phyloP scores from a whole-genome alignment of 139 green algal species.

The Chlamydomonas incerta region DNA sequence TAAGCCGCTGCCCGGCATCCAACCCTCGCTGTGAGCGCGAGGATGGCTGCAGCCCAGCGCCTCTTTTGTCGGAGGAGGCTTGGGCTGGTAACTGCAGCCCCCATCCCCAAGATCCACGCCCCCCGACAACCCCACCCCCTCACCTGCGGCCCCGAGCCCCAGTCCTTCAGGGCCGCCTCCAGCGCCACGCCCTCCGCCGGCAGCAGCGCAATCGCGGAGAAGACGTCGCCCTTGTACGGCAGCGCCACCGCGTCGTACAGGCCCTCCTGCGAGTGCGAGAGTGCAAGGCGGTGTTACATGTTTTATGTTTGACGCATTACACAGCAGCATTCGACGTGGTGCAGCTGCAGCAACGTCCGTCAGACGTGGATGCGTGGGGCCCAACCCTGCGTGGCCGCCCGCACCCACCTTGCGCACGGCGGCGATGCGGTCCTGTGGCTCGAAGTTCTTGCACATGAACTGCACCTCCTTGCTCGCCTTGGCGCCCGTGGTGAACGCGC shows the following conservation, averaged over 20 bases:
- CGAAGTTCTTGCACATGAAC: slow-evolving; percentile 21
- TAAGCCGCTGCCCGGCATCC: too few species aligned
- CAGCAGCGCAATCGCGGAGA: slow-evolving; percentile 33
- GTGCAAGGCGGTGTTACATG: background rate
- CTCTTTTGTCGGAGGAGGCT: too few species aligned
- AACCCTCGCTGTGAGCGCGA: too few species aligned
- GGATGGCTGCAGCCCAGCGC: too few species aligned
- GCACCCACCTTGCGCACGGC: background rate
- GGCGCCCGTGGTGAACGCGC: slow-evolving; percentile 11
- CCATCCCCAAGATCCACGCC: too few species aligned
- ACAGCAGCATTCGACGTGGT: too few species aligned
- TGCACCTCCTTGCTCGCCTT: background rate
- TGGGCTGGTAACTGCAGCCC: too few species aligned
- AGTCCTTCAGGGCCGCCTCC: background rate
- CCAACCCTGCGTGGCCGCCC: too few species aligned
- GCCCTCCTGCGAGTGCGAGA: background rate
- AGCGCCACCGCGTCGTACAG: slow-evolving; percentile 16
- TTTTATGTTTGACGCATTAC: too few species aligned
- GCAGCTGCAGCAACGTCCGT: too few species aligned
- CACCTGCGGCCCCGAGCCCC: background rate
- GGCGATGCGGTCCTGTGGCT: background rate
- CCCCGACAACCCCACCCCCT: too few species aligned
- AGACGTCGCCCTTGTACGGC: slow-evolving; percentile 36
- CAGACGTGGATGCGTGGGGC: too few species aligned
- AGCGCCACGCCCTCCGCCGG: background rate